Conservation (phyloP, 2,329 filamentous ascomycete species). For the Triangularia setosa region DNA sequence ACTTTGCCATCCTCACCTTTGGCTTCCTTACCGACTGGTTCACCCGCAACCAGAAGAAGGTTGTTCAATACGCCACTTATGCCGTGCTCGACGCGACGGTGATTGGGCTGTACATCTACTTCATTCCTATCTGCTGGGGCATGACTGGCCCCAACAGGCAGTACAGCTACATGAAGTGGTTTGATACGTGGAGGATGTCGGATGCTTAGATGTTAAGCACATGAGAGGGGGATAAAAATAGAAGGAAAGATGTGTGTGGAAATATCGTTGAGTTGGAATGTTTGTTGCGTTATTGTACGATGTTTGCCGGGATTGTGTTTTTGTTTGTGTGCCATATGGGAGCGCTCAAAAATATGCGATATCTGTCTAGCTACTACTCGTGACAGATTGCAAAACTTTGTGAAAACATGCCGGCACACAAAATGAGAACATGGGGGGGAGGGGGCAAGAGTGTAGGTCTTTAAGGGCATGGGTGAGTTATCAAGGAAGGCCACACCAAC, state of each 20-base stretch:
- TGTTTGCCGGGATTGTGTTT: not conserved
- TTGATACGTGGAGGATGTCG: constrained; percentile 78
- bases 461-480: constrained; percentile 6
- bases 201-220: constrained; percentile 40
- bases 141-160: constrained; percentile 83
- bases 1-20: constrained; percentile 88
- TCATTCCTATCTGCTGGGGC: constrained; percentile 92
- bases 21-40: constrained; percentile 89
- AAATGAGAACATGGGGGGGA: not conserved
- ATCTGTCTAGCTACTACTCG: too few relatives aligned
- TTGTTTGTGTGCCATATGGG: too few relatives aligned
- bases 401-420: too few relatives aligned
- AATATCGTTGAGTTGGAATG: not conserved
- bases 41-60: constrained; percentile 61
- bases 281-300: not conserved
- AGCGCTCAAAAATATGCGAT: too few relatives aligned
- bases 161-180: constrained; percentile 93
- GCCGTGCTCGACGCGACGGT: constrained; percentile 67
- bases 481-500: not conserved
- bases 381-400: too few relatives aligned
- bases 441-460: not conserved
- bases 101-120: constrained; percentile 81
- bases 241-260: not conserved
- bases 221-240: not conserved
- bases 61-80: constrained; percentile 66